Percentiles rank a stretch among this genome's conserved stretches.
Evolutionary conservation across 768 basidiomycete species (phyloP).

Genomic region (Serendipita indica): DNA sequence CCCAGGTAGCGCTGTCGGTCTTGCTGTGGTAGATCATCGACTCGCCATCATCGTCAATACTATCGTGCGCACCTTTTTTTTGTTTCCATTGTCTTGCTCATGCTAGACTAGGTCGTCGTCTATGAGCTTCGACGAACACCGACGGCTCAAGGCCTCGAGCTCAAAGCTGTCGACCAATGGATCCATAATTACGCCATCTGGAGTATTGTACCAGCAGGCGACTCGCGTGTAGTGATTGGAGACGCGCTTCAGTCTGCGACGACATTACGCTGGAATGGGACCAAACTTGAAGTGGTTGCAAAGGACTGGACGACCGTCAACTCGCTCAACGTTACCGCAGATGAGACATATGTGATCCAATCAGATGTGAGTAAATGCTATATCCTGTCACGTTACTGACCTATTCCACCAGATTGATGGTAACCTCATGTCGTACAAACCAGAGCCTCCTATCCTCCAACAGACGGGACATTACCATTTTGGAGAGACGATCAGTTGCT

Average conservation of each 20-base stretch:
- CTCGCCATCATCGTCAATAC: constrained; percentile 58
- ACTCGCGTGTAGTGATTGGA: constrained; percentile 47
- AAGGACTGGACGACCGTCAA: constrained; percentile 42
- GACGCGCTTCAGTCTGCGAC: constrained; percentile 74
- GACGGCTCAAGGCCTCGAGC: constrained; percentile 21
- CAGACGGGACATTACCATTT: constrained; percentile 56
- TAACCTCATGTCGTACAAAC: constrained; percentile 50
- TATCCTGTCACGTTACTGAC: constrained; percentile 11
- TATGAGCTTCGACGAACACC: constrained; percentile 33
- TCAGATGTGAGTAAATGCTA: constrained; percentile 45
- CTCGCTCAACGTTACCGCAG: constrained; percentile 24
- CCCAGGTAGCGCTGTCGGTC: constrained; percentile 55
- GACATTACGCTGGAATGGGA: constrained; percentile 37
- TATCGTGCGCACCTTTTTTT: constrained; percentile 34
- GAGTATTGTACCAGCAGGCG: constrained; percentile 39
- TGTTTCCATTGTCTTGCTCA: not conserved
- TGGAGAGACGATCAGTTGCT: constrained; percentile 64
- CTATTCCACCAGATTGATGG: constrained; percentile 37
- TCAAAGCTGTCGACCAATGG: constrained; percentile 44
- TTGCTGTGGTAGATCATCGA: constrained; percentile 30
- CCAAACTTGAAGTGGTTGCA: constrained; percentile 39
- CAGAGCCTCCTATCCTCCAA: constrained; percentile 38
- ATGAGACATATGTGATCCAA: constrained; percentile 44
- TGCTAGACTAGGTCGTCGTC: constrained; percentile 16
- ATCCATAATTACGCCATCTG: constrained; percentile 72